Evolutionary conservation across 2,329 filamentous ascomycete genomes (phyloP).

Genomic region (Sarocladium strictum): DNA sequence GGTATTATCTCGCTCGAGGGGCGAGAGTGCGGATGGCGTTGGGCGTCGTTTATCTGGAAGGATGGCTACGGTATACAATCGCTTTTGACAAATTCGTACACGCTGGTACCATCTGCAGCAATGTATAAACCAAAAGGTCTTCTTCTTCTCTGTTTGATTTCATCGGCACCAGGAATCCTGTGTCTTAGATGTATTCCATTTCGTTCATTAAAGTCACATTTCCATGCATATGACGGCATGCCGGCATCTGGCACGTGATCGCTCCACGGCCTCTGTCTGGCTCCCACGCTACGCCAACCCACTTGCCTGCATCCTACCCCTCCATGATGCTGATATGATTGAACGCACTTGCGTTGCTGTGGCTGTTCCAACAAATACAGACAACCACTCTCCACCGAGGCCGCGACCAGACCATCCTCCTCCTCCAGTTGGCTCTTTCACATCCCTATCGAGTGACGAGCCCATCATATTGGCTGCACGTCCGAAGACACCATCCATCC

Average conservation of each 20-base stretch:
- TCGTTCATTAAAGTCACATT: too few relatives aligned
- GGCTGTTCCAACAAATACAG: background rate
- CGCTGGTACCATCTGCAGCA: background rate
- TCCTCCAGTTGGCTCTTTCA: too few relatives aligned
- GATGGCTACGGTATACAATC: background rate
- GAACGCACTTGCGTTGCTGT: background rate
- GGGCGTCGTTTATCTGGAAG: background rate
- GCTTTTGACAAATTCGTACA: background rate
- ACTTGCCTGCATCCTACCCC: background rate
- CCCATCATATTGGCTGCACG: background rate
- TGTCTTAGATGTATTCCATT: background rate
- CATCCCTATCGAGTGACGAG: background rate
- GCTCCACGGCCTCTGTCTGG: background rate
- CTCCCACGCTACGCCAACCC: background rate
- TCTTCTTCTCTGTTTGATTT: background rate
- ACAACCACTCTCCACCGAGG: background rate
- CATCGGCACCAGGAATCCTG: background rate
- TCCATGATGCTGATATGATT: background rate
- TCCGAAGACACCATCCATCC: background rate
- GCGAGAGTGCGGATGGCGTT: background rate
- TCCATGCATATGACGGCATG: background rate
- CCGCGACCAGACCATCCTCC: background rate
- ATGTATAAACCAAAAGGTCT: background rate
- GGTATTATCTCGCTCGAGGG: background rate
- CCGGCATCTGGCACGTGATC: background rate